These are phyloP conservation scores for Ceratocystis eucalypticola DNA, from an alignment of 2,329 filamentous ascomycete species.

Conservation along the genomic window DNA sequence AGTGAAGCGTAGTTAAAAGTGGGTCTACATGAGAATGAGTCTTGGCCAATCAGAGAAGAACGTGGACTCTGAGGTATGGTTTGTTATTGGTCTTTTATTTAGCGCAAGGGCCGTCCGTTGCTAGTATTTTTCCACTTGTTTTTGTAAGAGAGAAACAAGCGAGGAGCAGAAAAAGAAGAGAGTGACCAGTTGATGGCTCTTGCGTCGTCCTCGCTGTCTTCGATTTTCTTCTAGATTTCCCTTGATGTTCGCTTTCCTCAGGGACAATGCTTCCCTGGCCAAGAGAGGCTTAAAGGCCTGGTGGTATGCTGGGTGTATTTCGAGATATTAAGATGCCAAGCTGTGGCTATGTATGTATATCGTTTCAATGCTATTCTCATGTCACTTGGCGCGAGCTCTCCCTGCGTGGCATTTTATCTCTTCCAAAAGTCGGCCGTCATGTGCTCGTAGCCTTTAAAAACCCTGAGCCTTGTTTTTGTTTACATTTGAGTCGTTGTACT, in stretches of 20 bases:
- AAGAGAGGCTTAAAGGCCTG: too few species aligned
- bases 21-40: not conserved
- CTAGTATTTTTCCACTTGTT: not conserved
- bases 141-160: not conserved
- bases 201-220: not conserved
- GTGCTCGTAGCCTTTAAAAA: too few species aligned
- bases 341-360: too few species aligned
- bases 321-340: too few species aligned
- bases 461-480: not conserved
- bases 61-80: not conserved
- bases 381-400: too few species aligned
- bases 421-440: too few species aligned
- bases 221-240: not conserved
- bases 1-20: slow-evolving; percentile 2
- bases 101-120: too few species aligned
- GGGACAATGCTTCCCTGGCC: not conserved
- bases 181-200: not conserved
- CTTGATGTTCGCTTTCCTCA: not conserved
- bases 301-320: too few species aligned
- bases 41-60: slow-evolving; percentile 5
- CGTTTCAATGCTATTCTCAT: too few species aligned
- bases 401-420: too few species aligned
- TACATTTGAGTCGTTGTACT: not conserved
- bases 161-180: not conserved
- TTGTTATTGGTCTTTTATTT: not conserved